Base-by-base conservation (phyloP, 2,329 filamentous ascomycete species). In the Diaporthe ilicicola region DNA sequence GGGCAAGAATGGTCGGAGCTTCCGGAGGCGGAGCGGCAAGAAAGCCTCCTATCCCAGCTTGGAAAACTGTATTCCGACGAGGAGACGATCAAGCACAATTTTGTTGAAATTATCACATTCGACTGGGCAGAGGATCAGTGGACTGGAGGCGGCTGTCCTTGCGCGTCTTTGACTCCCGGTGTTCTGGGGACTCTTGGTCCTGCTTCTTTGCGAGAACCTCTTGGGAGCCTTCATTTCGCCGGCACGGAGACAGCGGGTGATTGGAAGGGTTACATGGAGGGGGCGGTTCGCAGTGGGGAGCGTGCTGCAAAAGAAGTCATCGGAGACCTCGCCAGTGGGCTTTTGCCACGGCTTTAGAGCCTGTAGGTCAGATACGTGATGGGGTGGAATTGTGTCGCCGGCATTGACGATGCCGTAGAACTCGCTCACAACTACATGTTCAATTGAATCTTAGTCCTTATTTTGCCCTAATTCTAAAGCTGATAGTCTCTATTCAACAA, bases 261-360 rank as follows among this genome's bases (percentile, higher is more conserved):
- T 66, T 88, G 86, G 86, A 85, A 84, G 54, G 86, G 87, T 0
- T 88, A 88, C 73, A 88, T 89, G 85, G 87, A 89, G 68, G 87
- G 87, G 2, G 87, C 87, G 0, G 78, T 89, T 8, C 75, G 83
- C 4, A 83, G 79, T 66, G 87, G 87, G 2, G 81, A 87, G 69
- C 76, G 83, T 17, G 86, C 80, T 4, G 85, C 85, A 1, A 76
- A 76, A 39, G 83, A 87, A 74, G 82, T 86, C 4, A 70, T 84
- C 34, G 32, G 29, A 39, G 53, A 22, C 50, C 12, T 32, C 22
- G 32, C 9, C 4, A 34, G 9, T 34, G 32, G 32, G 4, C 32
- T 34, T 9, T 34, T 34, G 9, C 32, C 32, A 4, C 32, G 32
- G 32, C 32, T 34, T 9, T 34, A 34, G 32, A 9, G 32, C 9